phyloP scores from a whole-genome alignment of 2,329 filamentous ascomycete genomes.

The Hymenoscyphus fructigenus region DNA sequence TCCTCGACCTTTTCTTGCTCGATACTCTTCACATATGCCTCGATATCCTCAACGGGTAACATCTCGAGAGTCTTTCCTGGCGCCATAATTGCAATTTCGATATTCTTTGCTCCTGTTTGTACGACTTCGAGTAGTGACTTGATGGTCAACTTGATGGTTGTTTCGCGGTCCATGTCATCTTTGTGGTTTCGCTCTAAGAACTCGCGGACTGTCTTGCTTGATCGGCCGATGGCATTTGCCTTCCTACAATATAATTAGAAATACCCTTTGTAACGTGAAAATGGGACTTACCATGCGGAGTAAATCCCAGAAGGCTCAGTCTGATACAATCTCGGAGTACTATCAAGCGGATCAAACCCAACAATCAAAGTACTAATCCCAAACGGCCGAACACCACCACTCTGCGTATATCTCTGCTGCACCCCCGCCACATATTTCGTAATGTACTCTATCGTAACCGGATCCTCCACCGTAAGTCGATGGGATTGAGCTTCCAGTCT shows the following conservation, averaged over 20 bases:
- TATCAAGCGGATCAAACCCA: constrained; percentile 94
- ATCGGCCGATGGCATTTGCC: constrained; percentile 96
- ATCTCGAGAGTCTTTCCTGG: constrained; percentile 90
- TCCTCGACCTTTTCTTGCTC: constrained; percentile 99
- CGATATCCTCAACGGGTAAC: constrained; percentile 92
- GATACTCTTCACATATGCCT: constrained; percentile 96
- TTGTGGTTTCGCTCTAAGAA: constrained; percentile 99
- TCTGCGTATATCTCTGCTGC: constrained; percentile 98
- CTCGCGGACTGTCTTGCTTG: constrained; percentile 97
- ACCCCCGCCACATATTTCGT: constrained; percentile 98
- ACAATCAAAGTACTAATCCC: constrained; percentile 97
- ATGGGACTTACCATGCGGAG: constrained; percentile 80
- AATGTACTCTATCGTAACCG: constrained; percentile 97
- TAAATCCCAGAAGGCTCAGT: constrained; percentile 99
- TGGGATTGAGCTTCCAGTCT: constrained; percentile 96
- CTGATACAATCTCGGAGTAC: constrained; percentile 88
- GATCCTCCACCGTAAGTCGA: constrained; percentile 94
- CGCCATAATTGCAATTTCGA: constrained; percentile 98
- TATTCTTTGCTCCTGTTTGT: constrained; percentile 98
- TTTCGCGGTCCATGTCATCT: constrained; percentile 93
- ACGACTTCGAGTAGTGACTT: constrained; percentile 98
- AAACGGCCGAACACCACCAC: constrained; percentile 96
- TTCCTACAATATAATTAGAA: constrained; percentile 63
- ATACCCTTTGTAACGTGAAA: not conserved
- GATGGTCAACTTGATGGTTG: constrained; percentile 94